Evolutionary conservation across 345 rosid species (phyloP), one percentile per base, ranked within the genome.

Genomic region (Hibiscus trionum): DNA sequence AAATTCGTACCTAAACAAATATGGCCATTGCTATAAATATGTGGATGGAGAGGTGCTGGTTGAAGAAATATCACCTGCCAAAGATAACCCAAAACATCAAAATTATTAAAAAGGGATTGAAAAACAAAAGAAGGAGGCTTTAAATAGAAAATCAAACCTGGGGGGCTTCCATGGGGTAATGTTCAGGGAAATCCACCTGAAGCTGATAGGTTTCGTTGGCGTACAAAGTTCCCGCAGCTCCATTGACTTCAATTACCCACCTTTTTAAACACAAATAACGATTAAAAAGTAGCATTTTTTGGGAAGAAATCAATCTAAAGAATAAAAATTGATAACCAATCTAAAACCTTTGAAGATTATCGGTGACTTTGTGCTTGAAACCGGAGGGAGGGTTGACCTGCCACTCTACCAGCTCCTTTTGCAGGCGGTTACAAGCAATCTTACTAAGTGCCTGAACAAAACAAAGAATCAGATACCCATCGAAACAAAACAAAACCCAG

Each of bases 101-200:
- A 61, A 44, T 14, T 27, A 61, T 42, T 4, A 31, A 7, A 61
- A 3, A 50, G 56, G 56, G 0, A 14, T 10, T 44, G 15, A 55
- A 55, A 55, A 55, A 31, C 16, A 31, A 55, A 19, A 55, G 2
- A 17, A 55, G 26, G 24, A 12, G 3, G 21, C 1, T n/a, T 55
- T 2, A 29, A 24, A 65, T 65, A 44, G 1, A 7, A 50, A 24
- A 33, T 5, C 7, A 72, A 68, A 92, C 98, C 93, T 95, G 99
- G 1, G 98, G 99, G 0, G 99, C 94, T 82, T 96, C 99, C 98
- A 93, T 96, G 11, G 99, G 99, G 76, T 96, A 96, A 77, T 89
- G 94, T 76, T 90, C 99, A 7, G 99, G 97, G 63, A 96, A 96
- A 82, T 96, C 99, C 73, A 91, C 99, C 84, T 96, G 99, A 79